Evolutionary conservation across 495 filamentous ascomycete genomes (phyloP), one percentile per base, ranked within the genome.

Genomic region (Penicillium crystallinum): DNA sequence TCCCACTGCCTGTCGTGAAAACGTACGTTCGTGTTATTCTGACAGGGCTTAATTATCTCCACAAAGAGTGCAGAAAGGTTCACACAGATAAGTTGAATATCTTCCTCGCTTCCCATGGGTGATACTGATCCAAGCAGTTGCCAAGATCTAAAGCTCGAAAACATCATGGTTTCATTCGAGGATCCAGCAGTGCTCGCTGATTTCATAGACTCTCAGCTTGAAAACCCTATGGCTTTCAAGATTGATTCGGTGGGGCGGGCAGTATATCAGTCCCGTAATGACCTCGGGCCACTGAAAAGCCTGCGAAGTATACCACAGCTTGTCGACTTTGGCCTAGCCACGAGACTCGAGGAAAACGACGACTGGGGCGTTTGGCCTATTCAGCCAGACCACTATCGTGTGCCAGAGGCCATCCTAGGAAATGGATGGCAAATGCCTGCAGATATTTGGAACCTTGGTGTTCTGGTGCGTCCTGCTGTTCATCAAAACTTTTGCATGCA

Each of bases 311-410:
- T 69, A 56, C 68, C 65, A 60, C 89, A 91, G 74, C 88, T 95
- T 59, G 89, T 88, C 67, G 89, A 95, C 73, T 95, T 93, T 69
- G 89, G 89, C 47, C 73, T 92, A 11, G 88, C 89, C n/a, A 83
- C 88, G 63, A 88, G 85, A 54, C 66, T 71, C 41, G 46, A 71
- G 46, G 60, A 62, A 59, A 58, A 66, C 18, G 61, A 66, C 39
- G 64, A 70, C 60, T 70, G 52, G 58, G 62, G 63, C 31, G 59
- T 70, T 49, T 69, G 63, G 61, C 73, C 70, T 43, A 75, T 77
- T 52, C 67, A 76, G 51, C 74, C 72, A 56, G 58, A 64, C 38
- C 59, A 70, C 55, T 78, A 77, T 63, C 64, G 68, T 31, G 70
- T 70, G 12, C 75, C 75, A 36, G 73, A 78, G 63, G 59, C 75